A percentile compares a stretch with the other conserved stretches of the same genome.
These are phyloP conservation scores for Leccinum variicolor DNA, from an alignment of 768 basidiomycete species.

Conservation along the genomic window DNA sequence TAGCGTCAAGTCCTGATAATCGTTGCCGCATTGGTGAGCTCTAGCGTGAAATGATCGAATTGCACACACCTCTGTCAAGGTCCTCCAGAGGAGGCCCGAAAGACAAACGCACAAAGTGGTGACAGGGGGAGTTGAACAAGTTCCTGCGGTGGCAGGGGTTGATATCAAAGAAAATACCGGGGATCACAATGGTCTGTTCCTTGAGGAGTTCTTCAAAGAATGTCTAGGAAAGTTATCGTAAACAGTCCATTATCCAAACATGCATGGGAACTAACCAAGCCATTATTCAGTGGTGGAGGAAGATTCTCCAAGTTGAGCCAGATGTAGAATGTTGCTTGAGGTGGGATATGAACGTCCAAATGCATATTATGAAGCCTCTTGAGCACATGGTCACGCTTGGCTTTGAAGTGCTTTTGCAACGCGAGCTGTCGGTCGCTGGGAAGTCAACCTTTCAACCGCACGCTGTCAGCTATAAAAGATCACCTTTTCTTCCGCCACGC, in stretches of 20 bases:
- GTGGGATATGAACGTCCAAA: constrained; percentile 73
- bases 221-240: constrained; percentile 41
- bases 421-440: constrained; percentile 46
- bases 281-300: constrained; percentile 82
- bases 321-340: constrained; percentile 86
- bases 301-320: constrained; percentile 86
- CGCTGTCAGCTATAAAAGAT: neutral
- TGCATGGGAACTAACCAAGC: constrained; percentile 51
- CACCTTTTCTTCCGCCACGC: constrained; percentile 69
- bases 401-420: constrained; percentile 87
- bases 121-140: constrained; percentile 86
- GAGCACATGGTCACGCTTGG: constrained; percentile 88
- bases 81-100: constrained; percentile 81
- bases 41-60: neutral
- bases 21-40: neutral
- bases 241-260: neutral
- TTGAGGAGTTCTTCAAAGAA: constrained; percentile 96
- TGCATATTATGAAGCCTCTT: constrained; percentile 74
- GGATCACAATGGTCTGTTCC: constrained; percentile 86
- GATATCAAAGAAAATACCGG: constrained; percentile 88
- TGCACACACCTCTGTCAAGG: constrained; percentile 63
- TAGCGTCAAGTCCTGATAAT: constrained; percentile 73
- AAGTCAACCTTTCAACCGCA: neutral
- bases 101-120: constrained; percentile 84
- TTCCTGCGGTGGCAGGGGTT: constrained; percentile 79